phyloP scores from a whole-genome alignment of 139 green algal genomes.

The Trebouxia sp. region DNA sequence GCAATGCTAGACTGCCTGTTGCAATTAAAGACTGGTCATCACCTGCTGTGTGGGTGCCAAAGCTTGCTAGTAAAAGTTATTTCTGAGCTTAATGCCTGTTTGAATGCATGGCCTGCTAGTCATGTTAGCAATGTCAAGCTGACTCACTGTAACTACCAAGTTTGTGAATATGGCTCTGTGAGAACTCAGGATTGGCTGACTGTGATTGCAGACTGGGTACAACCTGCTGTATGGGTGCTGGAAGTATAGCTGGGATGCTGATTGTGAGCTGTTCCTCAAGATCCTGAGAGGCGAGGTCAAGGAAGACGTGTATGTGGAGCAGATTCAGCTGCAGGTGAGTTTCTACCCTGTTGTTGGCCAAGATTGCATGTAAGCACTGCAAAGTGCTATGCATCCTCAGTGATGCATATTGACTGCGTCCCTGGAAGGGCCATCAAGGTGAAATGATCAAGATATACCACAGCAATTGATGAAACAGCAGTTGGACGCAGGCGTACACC shows the following conservation, averaged over 20 bases:
- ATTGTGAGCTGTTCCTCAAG: conserved; percentile 71
- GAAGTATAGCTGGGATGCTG: conserved; percentile 64
- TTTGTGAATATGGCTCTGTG: neutral
- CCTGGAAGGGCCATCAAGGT: no score
- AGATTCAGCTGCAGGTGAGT: conserved; percentile 40
- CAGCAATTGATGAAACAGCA: no score
- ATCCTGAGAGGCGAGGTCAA: conserved; percentile 58
- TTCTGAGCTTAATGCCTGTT: neutral
- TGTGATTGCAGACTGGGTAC: conserved; percentile 51
- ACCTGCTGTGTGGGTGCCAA: no score
- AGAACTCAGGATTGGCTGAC: neutral
- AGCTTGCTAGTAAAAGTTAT: neutral
- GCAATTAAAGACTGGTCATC: no score
- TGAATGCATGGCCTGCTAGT: neutral
- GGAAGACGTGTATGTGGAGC: conserved; percentile 61
- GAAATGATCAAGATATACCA: no score
- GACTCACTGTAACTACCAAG: neutral
- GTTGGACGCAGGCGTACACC: no score
- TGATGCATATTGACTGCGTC: no score
- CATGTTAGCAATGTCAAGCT: neutral
- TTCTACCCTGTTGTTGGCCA: neutral
- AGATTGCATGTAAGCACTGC: no score
- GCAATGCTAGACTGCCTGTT: no score
- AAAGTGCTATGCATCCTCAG: no score
- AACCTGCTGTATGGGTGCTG: conserved; percentile 63